Percentiles rank a stretch among this genome's conserved stretches.
Evolutionary conservation across 2,329 filamentous ascomycete genomes (phyloP).

Genomic region (Aspergillus novoparasiticus): DNA sequence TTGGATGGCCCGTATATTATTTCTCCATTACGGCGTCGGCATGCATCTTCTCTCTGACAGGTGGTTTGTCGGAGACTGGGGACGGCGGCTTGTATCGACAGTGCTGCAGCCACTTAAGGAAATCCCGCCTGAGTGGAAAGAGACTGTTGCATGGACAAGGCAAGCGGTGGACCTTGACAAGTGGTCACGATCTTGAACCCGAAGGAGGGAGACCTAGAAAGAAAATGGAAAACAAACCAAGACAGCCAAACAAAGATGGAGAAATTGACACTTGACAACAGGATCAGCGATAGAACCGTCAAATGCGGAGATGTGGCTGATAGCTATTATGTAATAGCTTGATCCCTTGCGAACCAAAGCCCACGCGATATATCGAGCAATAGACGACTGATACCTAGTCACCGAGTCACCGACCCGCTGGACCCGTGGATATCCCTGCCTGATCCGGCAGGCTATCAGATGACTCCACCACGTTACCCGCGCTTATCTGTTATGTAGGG

Average conservation of each 20-base stretch:
- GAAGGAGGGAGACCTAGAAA: not conserved
- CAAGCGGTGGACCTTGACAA: conserved; percentile 24
- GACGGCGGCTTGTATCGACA: conserved; percentile 31
- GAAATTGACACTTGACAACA: not conserved
- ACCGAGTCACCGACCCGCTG: no score
- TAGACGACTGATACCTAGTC: not conserved
- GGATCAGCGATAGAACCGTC: not conserved
- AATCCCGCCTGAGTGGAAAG: conserved; percentile 29
- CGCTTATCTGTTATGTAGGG: not conserved
- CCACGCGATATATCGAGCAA: not conserved
- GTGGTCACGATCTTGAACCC: conserved; percentile 7
- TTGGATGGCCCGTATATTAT: conserved; percentile 34
- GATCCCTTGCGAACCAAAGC: not conserved
- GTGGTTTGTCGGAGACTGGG: conserved; percentile 38
- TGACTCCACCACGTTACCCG: not conserved
- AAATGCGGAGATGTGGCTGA: not conserved
- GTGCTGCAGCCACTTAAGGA: conserved; percentile 30
- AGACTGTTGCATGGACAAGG: conserved; percentile 32
- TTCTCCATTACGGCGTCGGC: conserved; percentile 33
- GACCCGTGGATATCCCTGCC: not conserved
- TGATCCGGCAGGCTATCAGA: not conserved
- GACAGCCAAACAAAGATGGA: not conserved
- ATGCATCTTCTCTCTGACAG: conserved; percentile 36
- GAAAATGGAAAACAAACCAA: not conserved
- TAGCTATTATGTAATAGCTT: not conserved